These are phyloP conservation scores for Phanerochaete sordida DNA, from an alignment of 768 basidiomycete species.

Conservation along the genomic window DNA sequence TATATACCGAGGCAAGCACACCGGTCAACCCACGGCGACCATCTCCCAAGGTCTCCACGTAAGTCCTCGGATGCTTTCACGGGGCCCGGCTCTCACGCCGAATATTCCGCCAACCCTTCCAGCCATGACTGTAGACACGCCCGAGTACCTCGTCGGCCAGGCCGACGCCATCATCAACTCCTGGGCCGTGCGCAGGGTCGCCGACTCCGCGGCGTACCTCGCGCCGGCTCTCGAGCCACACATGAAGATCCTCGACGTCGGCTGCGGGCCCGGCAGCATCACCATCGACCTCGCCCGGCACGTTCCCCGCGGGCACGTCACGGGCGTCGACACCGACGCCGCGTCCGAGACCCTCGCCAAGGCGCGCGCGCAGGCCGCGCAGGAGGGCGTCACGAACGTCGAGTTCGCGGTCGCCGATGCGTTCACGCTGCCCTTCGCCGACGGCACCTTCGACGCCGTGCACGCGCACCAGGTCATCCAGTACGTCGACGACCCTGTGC, in stretches of 20 bases:
- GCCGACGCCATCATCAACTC: neutral
- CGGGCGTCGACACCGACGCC: conserved; percentile 35
- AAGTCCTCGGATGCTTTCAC: no score
- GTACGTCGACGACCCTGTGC: conserved; percentile 38
- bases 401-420: conserved; percentile 37
- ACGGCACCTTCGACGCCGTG: conserved; percentile 35
- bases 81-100: no score
- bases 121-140: no score
- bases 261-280: conserved; percentile 51
- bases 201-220: conserved; percentile 36
- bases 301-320: conserved; percentile 39
- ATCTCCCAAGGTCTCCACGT: no score
- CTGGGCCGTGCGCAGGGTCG: conserved; percentile 25
- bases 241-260: conserved; percentile 45
- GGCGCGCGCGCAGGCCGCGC: conserved; percentile 29
- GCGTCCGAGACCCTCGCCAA: conserved; percentile 28
- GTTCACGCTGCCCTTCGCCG: conserved; percentile 31
- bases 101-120: no score
- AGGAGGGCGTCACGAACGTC: conserved; percentile 32
- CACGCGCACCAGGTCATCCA: conserved; percentile 49
- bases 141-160: neutral
- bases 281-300: conserved; percentile 38
- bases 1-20: no score
- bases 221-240: conserved; percentile 31
- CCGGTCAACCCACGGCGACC: no score